Evolutionary conservation across 83 land plant genomes (phyloP).

Genomic region (Diphasiastrum complanatum): DNA sequence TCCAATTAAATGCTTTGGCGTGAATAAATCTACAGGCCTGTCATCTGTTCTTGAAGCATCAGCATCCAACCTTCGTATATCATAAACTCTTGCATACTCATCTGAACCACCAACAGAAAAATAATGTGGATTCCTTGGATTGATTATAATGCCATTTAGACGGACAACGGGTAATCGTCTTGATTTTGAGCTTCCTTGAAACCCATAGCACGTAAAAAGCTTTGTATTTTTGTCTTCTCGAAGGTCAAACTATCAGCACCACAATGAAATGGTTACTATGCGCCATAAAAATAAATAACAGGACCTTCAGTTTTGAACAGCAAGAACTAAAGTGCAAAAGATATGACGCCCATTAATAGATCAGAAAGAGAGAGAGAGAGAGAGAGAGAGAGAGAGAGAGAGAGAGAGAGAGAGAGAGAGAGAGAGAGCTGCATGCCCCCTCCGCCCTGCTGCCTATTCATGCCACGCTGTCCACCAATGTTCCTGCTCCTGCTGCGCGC

Average conservation of each 20-base stretch:
- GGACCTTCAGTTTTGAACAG: neutral
- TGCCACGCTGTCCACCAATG: too few species aligned
- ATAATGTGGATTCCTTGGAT: conserved; percentile 67
- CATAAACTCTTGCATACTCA: conserved; percentile 85
- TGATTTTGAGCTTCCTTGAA: conserved; percentile 19
- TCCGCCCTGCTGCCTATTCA: too few species aligned
- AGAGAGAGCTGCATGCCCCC: too few species aligned
- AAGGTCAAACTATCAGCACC: conserved; percentile 94
- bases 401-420: too few species aligned
- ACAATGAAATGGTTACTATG: too few species aligned
- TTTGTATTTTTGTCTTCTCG: conserved; percentile 45
- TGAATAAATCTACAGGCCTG: conserved; percentile 52
- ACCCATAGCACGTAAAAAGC: conserved; percentile 56
- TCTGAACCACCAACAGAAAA: conserved; percentile 87
- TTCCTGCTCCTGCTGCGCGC: too few species aligned
- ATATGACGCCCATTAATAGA: too few species aligned
- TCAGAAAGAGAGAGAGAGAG: too few species aligned
- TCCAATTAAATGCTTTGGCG: conserved; percentile 72
- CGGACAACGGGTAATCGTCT: conserved; percentile 25
- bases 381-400: too few species aligned
- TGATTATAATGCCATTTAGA: conserved; percentile 75
- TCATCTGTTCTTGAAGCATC: conserved; percentile 44
- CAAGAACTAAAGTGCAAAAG: too few species aligned
- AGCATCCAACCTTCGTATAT: conserved; percentile 53
- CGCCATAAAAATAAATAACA: neutral